These are phyloP conservation scores for Spathaspora boniae DNA, from an alignment of 805 yeast species.

Conservation along the genomic window DNA sequence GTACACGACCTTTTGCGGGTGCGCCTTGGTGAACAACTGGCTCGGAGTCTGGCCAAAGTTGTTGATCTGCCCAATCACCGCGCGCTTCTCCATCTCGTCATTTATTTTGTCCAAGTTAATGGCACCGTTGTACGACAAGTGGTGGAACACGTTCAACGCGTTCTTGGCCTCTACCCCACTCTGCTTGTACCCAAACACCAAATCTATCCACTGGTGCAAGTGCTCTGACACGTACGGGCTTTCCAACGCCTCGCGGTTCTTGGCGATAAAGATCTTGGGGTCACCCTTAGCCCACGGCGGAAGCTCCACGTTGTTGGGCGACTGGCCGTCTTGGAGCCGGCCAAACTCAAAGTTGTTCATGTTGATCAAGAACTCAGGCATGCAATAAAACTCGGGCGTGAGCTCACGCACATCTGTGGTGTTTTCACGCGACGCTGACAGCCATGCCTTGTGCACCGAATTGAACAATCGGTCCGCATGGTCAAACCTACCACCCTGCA, in stretches of 20 bases:
- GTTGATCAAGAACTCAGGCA: constrained; percentile 76
- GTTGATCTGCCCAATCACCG: constrained; percentile 80
- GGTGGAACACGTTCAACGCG: constrained; percentile 76
- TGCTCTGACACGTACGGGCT: constrained; percentile 75
- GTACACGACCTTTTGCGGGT: constrained; percentile 47
- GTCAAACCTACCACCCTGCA: constrained; percentile 88
- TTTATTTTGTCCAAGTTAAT: constrained; percentile 69
- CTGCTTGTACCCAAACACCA: constrained; percentile 79
- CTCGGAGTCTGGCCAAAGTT: constrained; percentile 90
- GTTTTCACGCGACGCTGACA: constrained; percentile 71
- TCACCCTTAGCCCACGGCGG: constrained; percentile 86
- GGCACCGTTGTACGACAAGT: constrained; percentile 80
- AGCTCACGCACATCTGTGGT: constrained; percentile 87
- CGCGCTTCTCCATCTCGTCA: constrained; percentile 70
- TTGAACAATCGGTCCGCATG: constrained; percentile 81
- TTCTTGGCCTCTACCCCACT: constrained; percentile 65
- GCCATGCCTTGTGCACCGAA: constrained; percentile 77
- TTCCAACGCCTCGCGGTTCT: constrained; percentile 80
- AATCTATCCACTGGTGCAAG: constrained; percentile 80
- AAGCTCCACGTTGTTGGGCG: constrained; percentile 58
- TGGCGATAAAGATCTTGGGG: constrained; percentile 67
- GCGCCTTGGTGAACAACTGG: constrained; percentile 67
- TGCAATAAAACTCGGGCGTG: constrained; percentile 79
- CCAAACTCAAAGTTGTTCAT: constrained; percentile 71
- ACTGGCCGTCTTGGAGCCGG: constrained; percentile 55